Base-by-base conservation (phyloP, 2,329 filamentous ascomycete species). In the Fusarium albosuccineum region DNA sequence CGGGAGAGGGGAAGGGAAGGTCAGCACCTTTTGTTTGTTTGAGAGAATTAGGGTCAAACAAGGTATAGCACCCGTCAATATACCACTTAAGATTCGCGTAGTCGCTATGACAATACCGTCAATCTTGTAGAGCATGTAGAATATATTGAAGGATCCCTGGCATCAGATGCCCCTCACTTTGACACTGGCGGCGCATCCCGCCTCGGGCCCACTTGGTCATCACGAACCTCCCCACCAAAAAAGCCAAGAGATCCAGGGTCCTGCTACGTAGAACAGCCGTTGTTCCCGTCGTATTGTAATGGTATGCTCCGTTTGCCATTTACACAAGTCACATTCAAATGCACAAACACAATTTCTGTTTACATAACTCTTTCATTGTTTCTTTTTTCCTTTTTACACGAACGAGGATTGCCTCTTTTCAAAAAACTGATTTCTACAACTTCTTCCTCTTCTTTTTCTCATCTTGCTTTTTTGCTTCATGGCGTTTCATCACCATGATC, bases 281-380 rank as follows among this genome's bases (percentile, higher is more conserved):
- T 7, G 11, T 17, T 22, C 22, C 22, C 4, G 22, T 22, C 22
- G 22, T 22, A 22, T 22, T 22, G 22, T 22, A 22, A 22, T 22
- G 22, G 22, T 22, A 22, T 22, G 22, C 22, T 22, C 22, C 22
- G 22, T 22, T 22, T 22, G 3, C 16, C n/a, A 22, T 41, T 17
- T 2, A 26, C 40, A 5, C 16, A 26, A 42, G 29, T 5, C 26
- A 42, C 13, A 42, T 9, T 29, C 29, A 17, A 37, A n/a, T 27
- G 13, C 29, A 48, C 29, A 49, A 22, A 13, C 11, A 36, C 17
- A 30, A 27, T 22, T 45, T n/a, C 17, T 53, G 9, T 41, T 34
- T 65, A 52, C 36, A 60, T 52, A 29, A 63, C 52, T 70, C 48
- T 68, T 70, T 68, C 57, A 70, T 68, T 69, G 45, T 55, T 30